These are phyloP conservation scores for Solanum acaule DNA, from an alignment of 257 asterid genomes.

Conservation along the genomic window DNA sequence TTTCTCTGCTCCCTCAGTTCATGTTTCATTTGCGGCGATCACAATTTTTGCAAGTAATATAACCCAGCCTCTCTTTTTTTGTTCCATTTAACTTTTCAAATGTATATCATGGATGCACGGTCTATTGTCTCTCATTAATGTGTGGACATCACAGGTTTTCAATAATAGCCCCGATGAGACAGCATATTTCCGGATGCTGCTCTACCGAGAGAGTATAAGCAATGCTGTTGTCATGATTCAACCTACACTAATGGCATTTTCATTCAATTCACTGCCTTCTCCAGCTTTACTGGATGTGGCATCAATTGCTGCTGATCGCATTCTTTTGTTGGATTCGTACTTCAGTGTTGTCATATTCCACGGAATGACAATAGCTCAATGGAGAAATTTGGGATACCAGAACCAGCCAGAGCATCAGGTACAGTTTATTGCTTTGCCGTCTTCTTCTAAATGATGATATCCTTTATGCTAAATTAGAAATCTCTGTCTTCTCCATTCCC, in stretches of 20 bases:
- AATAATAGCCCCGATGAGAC: conserved; percentile 99
- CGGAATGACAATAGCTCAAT: conserved; percentile 95
- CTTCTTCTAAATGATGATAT: background rate
- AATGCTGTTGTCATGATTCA: conserved; percentile 97
- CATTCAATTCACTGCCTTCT: conserved; percentile 73
- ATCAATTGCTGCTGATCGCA: conserved; percentile 85
- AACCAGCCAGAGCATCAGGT: conserved; percentile 87
- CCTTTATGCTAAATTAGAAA: background rate
- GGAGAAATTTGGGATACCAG: conserved; percentile 98
- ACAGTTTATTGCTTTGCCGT: background rate
- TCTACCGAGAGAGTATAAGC: conserved; percentile 86
- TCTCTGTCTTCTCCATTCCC: background rate
- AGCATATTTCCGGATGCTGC: conserved; percentile 89
- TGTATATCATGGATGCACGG: background rate
- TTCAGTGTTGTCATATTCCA: conserved; percentile 92
- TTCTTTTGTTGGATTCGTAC: conserved; percentile 85
- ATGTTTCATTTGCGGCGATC: conserved; percentile 95
- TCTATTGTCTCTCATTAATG: background rate
- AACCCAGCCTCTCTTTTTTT: background rate
- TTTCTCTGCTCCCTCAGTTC: conserved; percentile 93
- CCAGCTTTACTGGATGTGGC: conserved; percentile 92
- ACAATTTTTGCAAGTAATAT: conserved; percentile 82
- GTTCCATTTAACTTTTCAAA: background rate
- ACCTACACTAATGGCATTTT: conserved; percentile 79
- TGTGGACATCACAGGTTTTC: conserved; percentile 51